phyloP scores from a whole-genome alignment of 23 red algal genomes.

The Agarophyton chilense region DNA sequence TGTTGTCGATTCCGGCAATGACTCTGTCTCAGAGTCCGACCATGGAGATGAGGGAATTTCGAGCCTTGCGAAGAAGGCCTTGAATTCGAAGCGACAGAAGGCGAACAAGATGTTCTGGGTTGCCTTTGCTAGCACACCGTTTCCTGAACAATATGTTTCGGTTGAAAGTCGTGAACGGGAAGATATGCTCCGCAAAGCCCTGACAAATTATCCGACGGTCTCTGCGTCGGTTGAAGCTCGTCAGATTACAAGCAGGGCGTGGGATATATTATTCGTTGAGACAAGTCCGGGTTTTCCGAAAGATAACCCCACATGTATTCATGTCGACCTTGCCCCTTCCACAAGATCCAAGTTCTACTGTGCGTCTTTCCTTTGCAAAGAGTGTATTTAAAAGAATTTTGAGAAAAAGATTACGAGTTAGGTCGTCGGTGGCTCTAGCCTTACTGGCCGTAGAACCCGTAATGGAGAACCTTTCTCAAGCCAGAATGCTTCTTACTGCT shows the following conservation, averaged over 20 bases:
- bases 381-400: constrained; percentile 18
- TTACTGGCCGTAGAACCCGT: constrained; percentile 69
- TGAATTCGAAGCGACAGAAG: too few species aligned
- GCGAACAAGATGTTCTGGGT: too few species aligned
- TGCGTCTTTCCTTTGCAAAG: constrained; percentile 53
- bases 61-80: too few species aligned
- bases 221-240: too few species aligned
- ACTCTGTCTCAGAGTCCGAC: too few species aligned
- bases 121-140: too few species aligned
- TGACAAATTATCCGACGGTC: too few species aligned
- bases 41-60: too few species aligned
- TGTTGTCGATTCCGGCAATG: too few species aligned
- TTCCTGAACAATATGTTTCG: too few species aligned
- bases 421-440: constrained; percentile 44
- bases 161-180: too few species aligned
- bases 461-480: constrained; percentile 15
- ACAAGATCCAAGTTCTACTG: constrained; percentile 44
- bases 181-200: too few species aligned
- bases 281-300: constrained; percentile 22
- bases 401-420: constrained; percentile 36
- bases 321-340: constrained; percentile 44
- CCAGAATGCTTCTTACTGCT: neutral
- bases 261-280: constrained; percentile 36
- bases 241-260: constrained; percentile 39
- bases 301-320: constrained; percentile 27